A percentile compares a stretch with the other conserved stretches of the same genome.
Conservation (phyloP, 1,139 yeast genomes). For the Sugiyamaella japonica region DNA sequence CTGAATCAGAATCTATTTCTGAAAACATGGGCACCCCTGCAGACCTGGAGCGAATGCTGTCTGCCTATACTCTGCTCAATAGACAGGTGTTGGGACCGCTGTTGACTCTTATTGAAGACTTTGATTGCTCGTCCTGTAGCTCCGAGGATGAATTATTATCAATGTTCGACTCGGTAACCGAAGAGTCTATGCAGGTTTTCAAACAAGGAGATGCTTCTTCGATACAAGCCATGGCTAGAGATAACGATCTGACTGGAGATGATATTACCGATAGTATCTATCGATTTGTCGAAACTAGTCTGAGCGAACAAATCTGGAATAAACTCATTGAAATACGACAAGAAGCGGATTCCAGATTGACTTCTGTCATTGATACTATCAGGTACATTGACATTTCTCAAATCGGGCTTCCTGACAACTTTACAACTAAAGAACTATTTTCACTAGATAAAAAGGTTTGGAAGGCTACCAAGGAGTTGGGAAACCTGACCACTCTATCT, state of each 20-base stretch:
- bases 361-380: slow-evolving; percentile 47
- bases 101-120: slow-evolving; percentile 41
- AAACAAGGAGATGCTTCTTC: slow-evolving; percentile 39
- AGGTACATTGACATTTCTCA: slow-evolving; percentile 67
- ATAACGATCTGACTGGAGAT: slow-evolving; percentile 49
- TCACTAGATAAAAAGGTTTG: slow-evolving; percentile 49
- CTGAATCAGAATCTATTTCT: not conserved
- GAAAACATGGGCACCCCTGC: slow-evolving; percentile 9
- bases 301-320: slow-evolving; percentile 51
- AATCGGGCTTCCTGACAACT: slow-evolving; percentile 57
- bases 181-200: slow-evolving; percentile 46
- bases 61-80: slow-evolving; percentile 34
- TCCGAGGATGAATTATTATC: slow-evolving; percentile 41
- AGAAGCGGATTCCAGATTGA: slow-evolving; percentile 41
- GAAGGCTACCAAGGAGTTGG: slow-evolving; percentile 56
- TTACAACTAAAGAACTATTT: slow-evolving; percentile 39
- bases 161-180: slow-evolving; percentile 42
- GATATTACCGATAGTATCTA: slow-evolving; percentile 55
- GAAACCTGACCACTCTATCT: slow-evolving; percentile 50
- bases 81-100: slow-evolving; percentile 37
- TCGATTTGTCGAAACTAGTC: slow-evolving; percentile 66
- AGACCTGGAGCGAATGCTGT: slow-evolving; percentile 31
- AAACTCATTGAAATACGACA: slow-evolving; percentile 33
- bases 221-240: slow-evolving; percentile 37
- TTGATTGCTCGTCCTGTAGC: slow-evolving; percentile 38